A percentile compares a stretch with the other conserved stretches of the same genome.
phyloP scores from a whole-genome alignment of 2,329 filamentous ascomycete genomes.

The Chrysoporthe austroafricana region DNA sequence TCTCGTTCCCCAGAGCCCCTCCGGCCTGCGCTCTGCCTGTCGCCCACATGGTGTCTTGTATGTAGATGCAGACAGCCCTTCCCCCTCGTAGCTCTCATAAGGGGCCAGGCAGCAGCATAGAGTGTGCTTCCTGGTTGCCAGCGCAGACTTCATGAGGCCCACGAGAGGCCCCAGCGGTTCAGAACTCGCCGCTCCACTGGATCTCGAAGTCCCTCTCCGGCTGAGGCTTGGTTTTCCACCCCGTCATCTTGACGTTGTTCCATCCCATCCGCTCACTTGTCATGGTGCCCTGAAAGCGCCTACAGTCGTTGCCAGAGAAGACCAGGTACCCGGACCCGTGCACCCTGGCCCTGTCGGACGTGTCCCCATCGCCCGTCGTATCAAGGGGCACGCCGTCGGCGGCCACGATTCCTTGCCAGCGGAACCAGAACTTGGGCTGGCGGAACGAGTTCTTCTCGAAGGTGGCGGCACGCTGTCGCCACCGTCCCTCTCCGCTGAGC shows the following conservation, averaged over 20 bases:
- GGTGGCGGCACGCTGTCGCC: conserved; percentile 28
- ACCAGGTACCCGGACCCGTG: conserved; percentile 34
- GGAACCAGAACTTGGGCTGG: conserved; percentile 34
- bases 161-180: neutral
- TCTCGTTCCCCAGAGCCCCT: too few species aligned
- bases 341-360: neutral
- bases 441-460: conserved; percentile 35
- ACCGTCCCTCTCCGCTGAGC: conserved; percentile 23
- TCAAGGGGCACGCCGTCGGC: conserved; percentile 6
- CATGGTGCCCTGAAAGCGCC: conserved; percentile 33
- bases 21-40: too few species aligned
- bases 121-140: neutral
- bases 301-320: conserved; percentile 34
- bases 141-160: neutral
- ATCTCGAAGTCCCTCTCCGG: conserved; percentile 31
- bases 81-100: too few species aligned
- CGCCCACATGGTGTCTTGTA: neutral
- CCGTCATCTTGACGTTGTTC: conserved; percentile 31
- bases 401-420: conserved; percentile 28
- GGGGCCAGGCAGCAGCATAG: too few species aligned
- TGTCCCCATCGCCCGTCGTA: neutral
- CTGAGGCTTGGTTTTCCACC: conserved; percentile 31
- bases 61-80: neutral
- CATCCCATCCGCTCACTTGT: conserved; percentile 32
- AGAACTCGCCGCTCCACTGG: conserved; percentile 10